phyloP scores from a whole-genome alignment of 2,329 filamentous ascomycete genomes.

The Zymoseptoria pseudotritici region DNA sequence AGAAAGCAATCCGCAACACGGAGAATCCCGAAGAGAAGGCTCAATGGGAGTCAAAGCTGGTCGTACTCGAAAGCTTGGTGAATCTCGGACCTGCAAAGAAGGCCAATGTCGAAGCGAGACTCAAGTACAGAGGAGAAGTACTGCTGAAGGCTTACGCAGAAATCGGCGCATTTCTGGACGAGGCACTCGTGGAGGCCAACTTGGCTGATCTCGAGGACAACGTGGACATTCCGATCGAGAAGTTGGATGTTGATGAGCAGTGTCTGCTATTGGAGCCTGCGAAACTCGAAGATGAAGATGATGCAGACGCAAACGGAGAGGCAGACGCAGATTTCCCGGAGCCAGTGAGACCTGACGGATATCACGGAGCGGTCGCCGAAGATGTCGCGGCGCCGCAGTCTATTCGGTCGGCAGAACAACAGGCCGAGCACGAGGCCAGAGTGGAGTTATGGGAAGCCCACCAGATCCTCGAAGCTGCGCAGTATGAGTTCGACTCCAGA shows the following conservation, averaged over 20 bases:
- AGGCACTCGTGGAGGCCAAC: not conserved
- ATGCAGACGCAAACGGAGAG: no score
- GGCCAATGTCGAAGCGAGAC: not conserved
- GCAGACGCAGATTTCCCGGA: no score
- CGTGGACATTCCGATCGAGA: not conserved
- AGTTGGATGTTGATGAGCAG: conserved; percentile 3
- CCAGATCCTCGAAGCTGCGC: not conserved
- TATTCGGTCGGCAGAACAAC: no score
- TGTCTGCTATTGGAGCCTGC: no score
- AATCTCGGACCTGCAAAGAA: no score
- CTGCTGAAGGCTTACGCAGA: not conserved
- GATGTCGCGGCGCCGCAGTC: no score
- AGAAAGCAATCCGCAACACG: not conserved
- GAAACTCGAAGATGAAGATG: no score
- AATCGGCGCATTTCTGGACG: conserved; percentile 1
- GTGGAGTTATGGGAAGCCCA: not conserved
- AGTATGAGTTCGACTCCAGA: not conserved
- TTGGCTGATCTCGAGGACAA: not conserved
- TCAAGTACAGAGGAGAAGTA: not conserved
- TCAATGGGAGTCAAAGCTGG: no score
- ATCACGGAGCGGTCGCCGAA: no score
- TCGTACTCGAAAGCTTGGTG: no score
- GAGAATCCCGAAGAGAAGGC: not conserved
- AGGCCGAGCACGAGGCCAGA: not conserved
- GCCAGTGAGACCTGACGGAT: no score